Percentiles rank a stretch among this genome's conserved stretches.
phyloP scores from a whole-genome alignment of 1,284 basidiomycete genomes.

The Leccinum pachyderme region DNA sequence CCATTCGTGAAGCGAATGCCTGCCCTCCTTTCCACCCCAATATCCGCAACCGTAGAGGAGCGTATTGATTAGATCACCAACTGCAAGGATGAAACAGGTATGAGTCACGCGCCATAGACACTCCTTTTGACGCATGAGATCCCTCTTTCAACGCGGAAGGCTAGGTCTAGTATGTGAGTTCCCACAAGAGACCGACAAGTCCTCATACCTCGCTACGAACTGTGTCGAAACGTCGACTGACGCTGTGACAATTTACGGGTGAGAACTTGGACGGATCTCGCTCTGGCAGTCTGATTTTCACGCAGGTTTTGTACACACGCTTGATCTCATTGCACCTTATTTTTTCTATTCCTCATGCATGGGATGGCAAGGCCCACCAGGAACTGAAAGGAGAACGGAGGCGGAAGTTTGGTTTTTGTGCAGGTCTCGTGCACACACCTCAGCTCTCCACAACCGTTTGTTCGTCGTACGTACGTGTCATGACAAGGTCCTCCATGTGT shows the following conservation, averaged over 20 bases:
- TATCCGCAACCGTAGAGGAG: background rate
- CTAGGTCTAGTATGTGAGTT: no score
- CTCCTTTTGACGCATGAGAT: background rate
- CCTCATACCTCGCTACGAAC: no score
- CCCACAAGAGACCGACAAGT: no score
- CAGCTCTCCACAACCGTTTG: background rate
- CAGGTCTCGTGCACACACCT: background rate
- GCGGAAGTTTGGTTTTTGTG: background rate
- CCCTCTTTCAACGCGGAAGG: background rate
- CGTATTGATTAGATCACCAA: background rate
- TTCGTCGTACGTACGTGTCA: background rate
- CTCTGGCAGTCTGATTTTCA: background rate
- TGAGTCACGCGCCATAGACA: background rate
- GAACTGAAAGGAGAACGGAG: background rate
- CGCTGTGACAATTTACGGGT: background rate
- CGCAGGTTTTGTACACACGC: background rate
- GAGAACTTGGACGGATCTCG: background rate
- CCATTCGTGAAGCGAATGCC: background rate
- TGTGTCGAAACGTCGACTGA: background rate
- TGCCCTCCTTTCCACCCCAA: background rate
- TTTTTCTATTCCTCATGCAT: background rate
- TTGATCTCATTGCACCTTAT: background rate
- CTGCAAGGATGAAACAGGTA: background rate
- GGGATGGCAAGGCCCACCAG: background rate
- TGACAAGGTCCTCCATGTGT: background rate